Evolutionary conservation across 2,329 filamentous ascomycete genomes (phyloP), one percentile per base, ranked within the genome.

Genomic region (Dendryphion nanum): DNA sequence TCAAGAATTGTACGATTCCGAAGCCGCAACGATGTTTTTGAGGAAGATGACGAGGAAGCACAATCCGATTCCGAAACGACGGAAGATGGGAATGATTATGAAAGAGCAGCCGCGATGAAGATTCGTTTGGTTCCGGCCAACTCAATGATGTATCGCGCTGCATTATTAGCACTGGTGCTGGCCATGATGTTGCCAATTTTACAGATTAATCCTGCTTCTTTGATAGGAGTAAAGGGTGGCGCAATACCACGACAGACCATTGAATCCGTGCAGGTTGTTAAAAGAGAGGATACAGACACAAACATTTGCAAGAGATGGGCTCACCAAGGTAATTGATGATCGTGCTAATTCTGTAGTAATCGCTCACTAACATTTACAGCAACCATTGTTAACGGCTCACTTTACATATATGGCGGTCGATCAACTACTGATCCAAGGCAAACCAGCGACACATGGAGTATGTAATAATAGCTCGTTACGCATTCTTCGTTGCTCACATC

Each of bases 371-470:
- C 18, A 47, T 47, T 4, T 14, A 6, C 17, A 78, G 79, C 73
- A 44, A 80, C 86, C 3, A 59, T 85, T 23, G 73, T 90, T 13
- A 89, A 89, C 48, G 85, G 85, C 12, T 89, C 84, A 0, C 57
- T 89, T 3, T 90, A 87, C 58, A 76, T 88, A 38, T 90, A 88
- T 50, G 86, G 86, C 23, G 86, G 86, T 18, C 76, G 84, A 48
- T 76, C 79, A 12, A 84, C 74, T 34, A 77, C 72, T 1, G 62
- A 73, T 13, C 61, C 73, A 12, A 73, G 74, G 23, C 85, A 89
- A 52, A 74, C 68, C 2, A 64, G 69, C 5, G 69, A 87, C 54
- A 83, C 79, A 1, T 89, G 85, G 85, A 88, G 81, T 84, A 72
- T 53, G 77, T 56, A 6, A 5, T 4, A 5, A 17, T 18, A n/a